Evolutionary conservation across 108 stramenopile species (phyloP).

Genomic region (Schizochytrium sp.): DNA sequence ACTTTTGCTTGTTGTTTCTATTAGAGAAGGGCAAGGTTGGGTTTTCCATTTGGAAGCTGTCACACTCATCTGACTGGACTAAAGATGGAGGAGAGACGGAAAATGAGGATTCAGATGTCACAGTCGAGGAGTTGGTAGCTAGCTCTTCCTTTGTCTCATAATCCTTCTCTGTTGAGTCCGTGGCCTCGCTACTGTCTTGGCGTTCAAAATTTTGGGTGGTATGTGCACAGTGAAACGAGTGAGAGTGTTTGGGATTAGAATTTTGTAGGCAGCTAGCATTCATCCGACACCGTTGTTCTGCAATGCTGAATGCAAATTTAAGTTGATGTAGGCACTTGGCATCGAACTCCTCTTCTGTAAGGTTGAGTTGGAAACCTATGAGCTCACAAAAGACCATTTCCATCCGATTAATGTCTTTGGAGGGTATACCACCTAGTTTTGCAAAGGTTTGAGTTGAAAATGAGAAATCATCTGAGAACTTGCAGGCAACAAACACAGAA

Average conservation of each 20-base stretch:
- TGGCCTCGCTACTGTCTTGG: too few species aligned
- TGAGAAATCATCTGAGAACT: conserved; percentile 51
- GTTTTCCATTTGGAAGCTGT: too few species aligned
- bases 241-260: not conserved
- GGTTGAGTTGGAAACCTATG: not conserved
- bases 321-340: conserved; percentile 25
- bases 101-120: too few species aligned
- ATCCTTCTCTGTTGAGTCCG: too few species aligned
- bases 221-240: too few species aligned
- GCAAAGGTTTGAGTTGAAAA: not conserved
- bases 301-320: conserved; percentile 38
- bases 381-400: conserved; percentile 37
- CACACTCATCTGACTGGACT: too few species aligned
- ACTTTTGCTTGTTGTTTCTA: too few species aligned
- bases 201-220: too few species aligned
- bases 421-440: not conserved
- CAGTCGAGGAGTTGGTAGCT: too few species aligned
- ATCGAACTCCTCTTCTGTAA: not conserved
- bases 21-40: too few species aligned
- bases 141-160: too few species aligned
- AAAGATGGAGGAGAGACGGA: too few species aligned
- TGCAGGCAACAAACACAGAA: conserved; percentile 24
- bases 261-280: not conserved
- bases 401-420: not conserved
- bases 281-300: not conserved